A percentile compares a stretch with the other conserved stretches of the same genome.
phyloP scores from a whole-genome alignment of 2,329 filamentous ascomycete genomes.

The Pestalotiopsis fici region DNA sequence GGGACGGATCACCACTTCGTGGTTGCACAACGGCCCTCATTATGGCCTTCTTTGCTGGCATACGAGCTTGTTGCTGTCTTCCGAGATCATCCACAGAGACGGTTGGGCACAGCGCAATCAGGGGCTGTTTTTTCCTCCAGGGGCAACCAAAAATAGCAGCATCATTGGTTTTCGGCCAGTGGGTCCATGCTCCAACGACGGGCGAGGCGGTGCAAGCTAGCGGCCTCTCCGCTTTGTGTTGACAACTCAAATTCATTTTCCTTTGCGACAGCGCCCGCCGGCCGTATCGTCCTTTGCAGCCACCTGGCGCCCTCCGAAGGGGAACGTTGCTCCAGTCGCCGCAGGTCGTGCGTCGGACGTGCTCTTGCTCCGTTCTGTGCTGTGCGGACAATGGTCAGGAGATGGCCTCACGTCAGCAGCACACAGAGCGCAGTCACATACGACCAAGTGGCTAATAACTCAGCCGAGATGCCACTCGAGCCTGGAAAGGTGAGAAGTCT shows the following conservation, averaged over 20 bases:
- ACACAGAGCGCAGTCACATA: neutral
- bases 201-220: constrained; percentile 1
- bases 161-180: neutral
- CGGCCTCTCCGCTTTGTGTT: neutral
- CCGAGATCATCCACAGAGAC: neutral
- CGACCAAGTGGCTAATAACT: neutral
- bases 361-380: neutral
- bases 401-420: neutral
- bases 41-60: neutral
- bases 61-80: neutral
- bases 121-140: neutral
- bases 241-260: neutral
- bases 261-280: neutral
- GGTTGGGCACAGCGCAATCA: neutral
- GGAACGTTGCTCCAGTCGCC: too few relatives aligned
- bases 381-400: neutral
- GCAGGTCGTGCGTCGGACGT: neutral
- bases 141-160: constrained; percentile 5
- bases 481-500: neutral
- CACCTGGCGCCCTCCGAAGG: neutral
- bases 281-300: neutral
- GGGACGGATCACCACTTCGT: neutral
- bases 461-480: neutral
- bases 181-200: neutral
- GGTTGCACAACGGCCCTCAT: neutral